These are phyloP conservation scores for Botrytis deweyae DNA, from an alignment of 2,329 filamentous ascomycete species.

Conservation along the genomic window DNA sequence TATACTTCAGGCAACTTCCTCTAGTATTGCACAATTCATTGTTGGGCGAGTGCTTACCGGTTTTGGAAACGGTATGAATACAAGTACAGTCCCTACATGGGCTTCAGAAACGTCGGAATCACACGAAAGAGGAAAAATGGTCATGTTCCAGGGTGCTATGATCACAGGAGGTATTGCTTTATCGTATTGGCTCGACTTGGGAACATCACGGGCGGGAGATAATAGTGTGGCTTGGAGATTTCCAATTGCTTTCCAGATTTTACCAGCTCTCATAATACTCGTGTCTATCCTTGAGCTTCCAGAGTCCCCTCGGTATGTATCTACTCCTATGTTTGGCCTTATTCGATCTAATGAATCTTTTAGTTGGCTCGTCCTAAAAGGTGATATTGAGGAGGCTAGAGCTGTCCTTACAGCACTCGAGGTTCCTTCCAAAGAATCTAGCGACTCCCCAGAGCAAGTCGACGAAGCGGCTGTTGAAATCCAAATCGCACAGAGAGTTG, in stretches of 20 bases:
- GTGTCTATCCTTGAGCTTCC: constrained; percentile 34
- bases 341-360: neutral
- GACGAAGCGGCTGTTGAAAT: neutral
- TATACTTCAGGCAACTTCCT: constrained; percentile 40
- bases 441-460: constrained; percentile 37
- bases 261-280: constrained; percentile 19
- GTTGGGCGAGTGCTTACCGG: constrained; percentile 73
- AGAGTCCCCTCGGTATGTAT: constrained; percentile 37
- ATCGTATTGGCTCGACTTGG: constrained; percentile 23
- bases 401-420: constrained; percentile 37
- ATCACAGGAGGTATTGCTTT: constrained; percentile 21
- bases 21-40: constrained; percentile 53
- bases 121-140: constrained; percentile 23
- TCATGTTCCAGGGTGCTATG: constrained; percentile 23
- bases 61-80: constrained; percentile 67
- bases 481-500: neutral
- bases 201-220: constrained; percentile 15
- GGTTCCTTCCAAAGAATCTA: constrained; percentile 41
- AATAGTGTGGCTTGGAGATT: constrained; percentile 21
- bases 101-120: constrained; percentile 24
- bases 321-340: neutral
- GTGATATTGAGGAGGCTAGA: constrained; percentile 38
- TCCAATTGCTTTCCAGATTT: constrained; percentile 23
- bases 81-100: constrained; percentile 42
- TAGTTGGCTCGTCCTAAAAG: constrained; percentile 41